Base-by-base conservation (phyloP, 2,329 filamentous ascomycete species). In the Amylocarpus encephaloides region DNA sequence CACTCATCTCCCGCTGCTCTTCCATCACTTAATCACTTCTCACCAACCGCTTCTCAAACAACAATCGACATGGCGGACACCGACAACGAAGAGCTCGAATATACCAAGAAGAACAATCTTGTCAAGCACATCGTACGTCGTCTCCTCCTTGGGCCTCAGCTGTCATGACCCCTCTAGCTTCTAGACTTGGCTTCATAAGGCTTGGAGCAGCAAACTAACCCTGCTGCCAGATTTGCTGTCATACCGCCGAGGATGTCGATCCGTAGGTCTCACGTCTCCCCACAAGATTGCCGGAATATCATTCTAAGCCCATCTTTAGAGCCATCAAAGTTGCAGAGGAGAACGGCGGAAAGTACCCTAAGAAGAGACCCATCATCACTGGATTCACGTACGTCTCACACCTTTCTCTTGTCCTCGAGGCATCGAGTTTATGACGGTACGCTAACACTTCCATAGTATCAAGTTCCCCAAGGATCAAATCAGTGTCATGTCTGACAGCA, bases 361-460 rank as follows among this genome's bases (percentile, higher is more conserved):
- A 93, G 62, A 87, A 93, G 68, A 95, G 88, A 76, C 84, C 73
- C 54, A 71, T 95, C 62, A 90, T 95, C 78, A 94, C 92, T 74
- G 91, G 86, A 51, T 96, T 96, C 74, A 84, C 87, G 92, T 96
- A 82, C 61, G 87, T 76, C 32, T 22, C 51, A 29, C 40, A 13
- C 18, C 10, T 9, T n/a, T 6, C 15, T 16, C 9, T 13, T 41
- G n/a, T 18, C 15, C 12, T 30, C n/a, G 12, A 18, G 13, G 22
- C 22, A 26, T 26, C 7, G 22, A 4, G 22, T 4, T 26, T 26
- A 35, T 15, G 43, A 16, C 39, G 22, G 26, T 19, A 30, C 5
- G 13, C 19, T 30, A 55, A 95, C 90, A 43, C 89, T 36, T 5
- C 11, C 15, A 29, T 53, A 95, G 91, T 45, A 89, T 90, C 62